A percentile compares a stretch with the other conserved stretches of the same genome.
These are phyloP conservation scores for Yarrowia keelungensis DNA, from an alignment of 805 yeast genomes.

Conservation along the genomic window DNA sequence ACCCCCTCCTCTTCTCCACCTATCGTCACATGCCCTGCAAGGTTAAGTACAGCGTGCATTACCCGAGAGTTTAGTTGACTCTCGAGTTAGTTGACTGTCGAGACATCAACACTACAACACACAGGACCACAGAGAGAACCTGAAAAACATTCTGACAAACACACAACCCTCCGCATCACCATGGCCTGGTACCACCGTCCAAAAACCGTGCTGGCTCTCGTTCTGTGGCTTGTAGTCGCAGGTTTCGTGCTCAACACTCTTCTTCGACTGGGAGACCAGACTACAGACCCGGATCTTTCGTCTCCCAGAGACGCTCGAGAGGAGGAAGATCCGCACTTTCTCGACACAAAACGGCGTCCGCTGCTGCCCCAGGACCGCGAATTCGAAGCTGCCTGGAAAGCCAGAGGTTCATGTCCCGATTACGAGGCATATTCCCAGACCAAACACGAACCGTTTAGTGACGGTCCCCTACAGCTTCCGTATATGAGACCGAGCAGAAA, in stretches of 20 bases:
- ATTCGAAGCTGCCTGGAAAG: slow-evolving; percentile 28
- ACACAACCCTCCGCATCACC: not conserved
- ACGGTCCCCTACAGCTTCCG: slow-evolving; percentile 65
- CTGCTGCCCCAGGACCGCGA: slow-evolving; percentile 9
- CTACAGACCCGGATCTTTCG: slow-evolving; percentile 6
- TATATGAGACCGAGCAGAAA: slow-evolving; percentile 74
- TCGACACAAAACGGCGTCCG: slow-evolving; percentile 1
- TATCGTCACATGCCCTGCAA: slow-evolving; percentile 29
- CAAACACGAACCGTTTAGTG: slow-evolving; percentile 63
- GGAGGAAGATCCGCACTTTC: not conserved
- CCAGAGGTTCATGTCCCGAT: slow-evolving; percentile 57
- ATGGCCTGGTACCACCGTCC: slow-evolving; percentile 37
- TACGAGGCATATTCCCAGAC: slow-evolving; percentile 65
- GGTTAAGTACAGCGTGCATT: slow-evolving; percentile 29
- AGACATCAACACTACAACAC: not conserved
- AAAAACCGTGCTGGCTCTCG: slow-evolving; percentile 8
- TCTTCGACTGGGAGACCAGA: not conserved
- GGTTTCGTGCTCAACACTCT: slow-evolving; percentile 13
- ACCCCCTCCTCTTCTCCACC: not conserved
- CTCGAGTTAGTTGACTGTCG: not conserved
- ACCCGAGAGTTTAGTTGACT: slow-evolving; percentile 21
- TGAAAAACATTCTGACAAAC: not conserved
- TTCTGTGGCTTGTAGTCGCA: slow-evolving; percentile 13
- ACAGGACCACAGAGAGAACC: no score
- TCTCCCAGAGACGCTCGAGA: slow-evolving; percentile 1